phyloP scores from a whole-genome alignment of 176 grass and related monocot genomes.

The Aegilops sharonensis region DNA sequence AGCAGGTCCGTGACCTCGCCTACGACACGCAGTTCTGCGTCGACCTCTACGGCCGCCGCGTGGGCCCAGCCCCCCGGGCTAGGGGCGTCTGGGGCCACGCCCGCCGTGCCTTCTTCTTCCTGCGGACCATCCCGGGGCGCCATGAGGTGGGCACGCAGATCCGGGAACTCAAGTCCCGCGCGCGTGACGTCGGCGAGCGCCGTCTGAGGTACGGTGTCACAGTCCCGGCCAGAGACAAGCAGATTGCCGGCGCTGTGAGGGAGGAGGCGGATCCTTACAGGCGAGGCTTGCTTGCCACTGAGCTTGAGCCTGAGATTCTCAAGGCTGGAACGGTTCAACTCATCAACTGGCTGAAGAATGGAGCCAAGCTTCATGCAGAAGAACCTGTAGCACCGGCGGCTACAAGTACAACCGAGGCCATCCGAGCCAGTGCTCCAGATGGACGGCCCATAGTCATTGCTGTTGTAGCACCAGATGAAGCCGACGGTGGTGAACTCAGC shows the following conservation, averaged over 20 bases:
- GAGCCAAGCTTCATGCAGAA: background rate
- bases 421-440: too few relatives aligned
- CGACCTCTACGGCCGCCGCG: background rate
- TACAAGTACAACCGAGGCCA: too few relatives aligned
- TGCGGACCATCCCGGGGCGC: background rate
- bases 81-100: background rate
- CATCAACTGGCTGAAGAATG: background rate
- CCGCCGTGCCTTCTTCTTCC: background rate
- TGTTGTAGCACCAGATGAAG: background rate
- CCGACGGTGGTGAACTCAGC: background rate
- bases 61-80: background rate
- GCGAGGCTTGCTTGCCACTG: too few relatives aligned
- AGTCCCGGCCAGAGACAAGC: background rate
- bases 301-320: too few relatives aligned
- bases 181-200: background rate
- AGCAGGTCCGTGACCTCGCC: slow-evolving; percentile 24
- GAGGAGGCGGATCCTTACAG: background rate
- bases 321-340: background rate
- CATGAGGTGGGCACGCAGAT: background rate
- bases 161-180: background rate
- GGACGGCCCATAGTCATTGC: too few relatives aligned
- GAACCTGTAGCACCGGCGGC: background rate
- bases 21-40: background rate
- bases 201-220: background rate
- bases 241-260: background rate